Conservation (phyloP, 176 grass and related monocot species). For the Poa annua region DNA sequence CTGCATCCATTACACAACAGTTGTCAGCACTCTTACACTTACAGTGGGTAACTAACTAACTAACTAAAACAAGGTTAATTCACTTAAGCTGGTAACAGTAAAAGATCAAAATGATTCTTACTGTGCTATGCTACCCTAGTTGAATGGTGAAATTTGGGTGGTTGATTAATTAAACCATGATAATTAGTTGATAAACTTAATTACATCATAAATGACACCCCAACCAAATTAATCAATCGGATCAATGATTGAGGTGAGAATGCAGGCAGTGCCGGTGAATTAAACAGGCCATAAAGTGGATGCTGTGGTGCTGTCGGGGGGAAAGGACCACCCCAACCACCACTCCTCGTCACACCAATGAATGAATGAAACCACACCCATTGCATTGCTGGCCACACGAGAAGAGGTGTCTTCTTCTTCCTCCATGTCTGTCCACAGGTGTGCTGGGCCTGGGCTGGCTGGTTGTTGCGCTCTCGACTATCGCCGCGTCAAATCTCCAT, state of each 20-base stretch:
- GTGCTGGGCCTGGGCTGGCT: too few relatives aligned
- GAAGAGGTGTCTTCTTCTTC: not conserved
- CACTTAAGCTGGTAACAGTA: not conserved
- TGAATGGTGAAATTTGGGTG: not conserved
- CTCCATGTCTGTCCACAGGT: not conserved
- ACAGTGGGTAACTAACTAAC: not conserved
- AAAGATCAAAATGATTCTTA: not conserved
- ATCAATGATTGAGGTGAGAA: not conserved
- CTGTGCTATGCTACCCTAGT: too few relatives aligned
- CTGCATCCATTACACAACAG: conserved; percentile 27
- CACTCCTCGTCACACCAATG: not conserved
- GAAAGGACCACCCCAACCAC: conserved; percentile 59
- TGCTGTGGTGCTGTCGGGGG: conserved; percentile 34
- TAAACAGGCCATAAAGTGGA: conserved; percentile 35
- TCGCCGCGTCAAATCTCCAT: conserved; percentile 7
- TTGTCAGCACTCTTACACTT: not conserved
- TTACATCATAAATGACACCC: not conserved
- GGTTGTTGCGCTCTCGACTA: conserved; percentile 48
- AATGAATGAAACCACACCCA: not conserved
- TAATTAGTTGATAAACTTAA: not conserved
- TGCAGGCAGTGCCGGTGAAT: not conserved
- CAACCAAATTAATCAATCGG: not conserved
- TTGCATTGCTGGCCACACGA: conserved; percentile 23
- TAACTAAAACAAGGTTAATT: not conserved
- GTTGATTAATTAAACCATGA: not conserved